Evolutionary conservation across 768 basidiomycete genomes (phyloP), one percentile per base, ranked within the genome.

Genomic region (Collybia sp.): DNA sequence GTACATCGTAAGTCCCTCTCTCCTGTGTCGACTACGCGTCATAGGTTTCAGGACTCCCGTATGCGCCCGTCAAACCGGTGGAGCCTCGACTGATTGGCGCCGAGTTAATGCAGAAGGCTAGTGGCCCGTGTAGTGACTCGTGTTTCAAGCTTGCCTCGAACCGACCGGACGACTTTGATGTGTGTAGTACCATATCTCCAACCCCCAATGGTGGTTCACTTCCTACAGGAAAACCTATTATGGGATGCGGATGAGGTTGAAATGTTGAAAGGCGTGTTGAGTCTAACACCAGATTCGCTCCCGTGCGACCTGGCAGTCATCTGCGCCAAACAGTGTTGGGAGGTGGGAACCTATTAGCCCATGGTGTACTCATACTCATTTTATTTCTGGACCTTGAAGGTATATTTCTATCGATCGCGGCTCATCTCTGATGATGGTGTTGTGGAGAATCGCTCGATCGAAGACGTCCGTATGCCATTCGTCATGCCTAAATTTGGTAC

Each of bases 261-360:
- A 2, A 49, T 57, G 1, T 57, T 79, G 1, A 40, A 54, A 12
- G 66, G 66, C 30, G 47, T 76, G 0, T 55, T 82, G 9, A 65
- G 63, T 12, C 53, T 76, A 20, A 56, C 65, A 10, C 76, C 80
- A 6, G 71, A 80, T 45, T 48, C 69, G 16, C 51, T 57, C 13
- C 78, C 79, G 0, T 83, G 81, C 49, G 65, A 76, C 49, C 49
- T 82, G 19, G 72, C 79, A 15, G 49, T 62, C 1, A 67, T 81
- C 25, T 74, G 73, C 40, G 64, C 70, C 10, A 74, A 67, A 47
- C 65, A 69, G 9, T 83, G 80, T 46, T 58, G 60, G 20, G 68
- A 80, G 61, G 79, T 74, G 49, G 31, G 53, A 32, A 43, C 12
- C 42, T n/a, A 6, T 33, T 17, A 0, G 30, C 56, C 59, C 38